Evolutionary conservation across 768 basidiomycete species (phyloP), one percentile per base, ranked within the genome.

Genomic region (Mycena galopus): DNA sequence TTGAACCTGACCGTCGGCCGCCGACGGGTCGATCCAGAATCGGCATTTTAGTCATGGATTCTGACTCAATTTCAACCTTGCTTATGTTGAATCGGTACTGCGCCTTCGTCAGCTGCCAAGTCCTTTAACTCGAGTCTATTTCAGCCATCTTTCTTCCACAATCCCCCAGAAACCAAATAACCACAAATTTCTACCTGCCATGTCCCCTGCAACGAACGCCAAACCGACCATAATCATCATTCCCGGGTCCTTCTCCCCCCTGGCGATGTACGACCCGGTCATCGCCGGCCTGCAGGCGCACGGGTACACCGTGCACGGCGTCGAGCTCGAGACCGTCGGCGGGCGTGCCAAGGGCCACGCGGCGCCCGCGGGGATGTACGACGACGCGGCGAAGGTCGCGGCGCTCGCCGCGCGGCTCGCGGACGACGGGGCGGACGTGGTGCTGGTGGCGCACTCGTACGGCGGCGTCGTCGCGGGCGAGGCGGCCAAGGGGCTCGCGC

Each of bases 401-500:
- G 29, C 62, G 10, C 19, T 50, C 19, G 30, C 47, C 5, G 25
- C 62, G 4, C 44, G 29, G 11, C 62, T 63, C 30, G 47, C 50
- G 17, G 62, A 63, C 12, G 62, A 63, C 12, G 47, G 47, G 0
- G 51, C 50, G 44, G 62, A 51, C 30, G 62, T 63, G 5, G 62
- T 63, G 11, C 47, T 63, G 25, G 62, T 63, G 10, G 29, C 62
- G 62, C 62, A 63, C 27, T 51, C 62, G 19, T 63, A 63, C 30
- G 62, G 47, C 29, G 62, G 62, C 19, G 29, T 63, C 27, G 44
- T 47, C 4, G 44, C 62, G 29, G 50, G 62, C 62, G 62, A 63
- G 30, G 42, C 42, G 4, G 27, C 62, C 4, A 63, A 63, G 62
- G 62, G 62, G 19, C 32, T 63, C 1, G 47, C 62, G n/a, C 32